Evolutionary conservation across 164 flowering plant genomes (phyloP), one percentile per base, ranked within the genome.

Genomic region (Euptelea pleiosperma): DNA sequence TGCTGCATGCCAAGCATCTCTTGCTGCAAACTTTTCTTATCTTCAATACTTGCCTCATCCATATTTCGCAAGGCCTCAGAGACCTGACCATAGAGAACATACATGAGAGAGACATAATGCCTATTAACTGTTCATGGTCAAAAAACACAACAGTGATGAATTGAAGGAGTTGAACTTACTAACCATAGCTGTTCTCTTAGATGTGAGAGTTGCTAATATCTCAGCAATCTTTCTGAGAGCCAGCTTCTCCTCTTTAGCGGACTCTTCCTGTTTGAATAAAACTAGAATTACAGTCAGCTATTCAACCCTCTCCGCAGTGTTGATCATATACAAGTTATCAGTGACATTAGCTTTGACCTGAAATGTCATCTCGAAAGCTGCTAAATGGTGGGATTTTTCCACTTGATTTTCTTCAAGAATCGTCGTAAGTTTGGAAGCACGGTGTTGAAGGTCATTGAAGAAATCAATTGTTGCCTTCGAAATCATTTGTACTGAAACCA

Each of bases 181-280:
- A n/a, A 88, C 90, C 76, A 82, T 75, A 41, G 75, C 58, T 45
- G 76, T 65, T 71, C 69, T 87, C 64, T 76, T 86, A 22, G 75
- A 55, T 28, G 82, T 84, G 65, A 84, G 52, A 33, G 50, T 62
- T 29, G 75, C 76, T 57, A 87, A 61, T 66, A 83, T 80, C 30
- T 29, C 69, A 30, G 85, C 77, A 69, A 87, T 81, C 57, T 79
- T 78, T 65, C 81, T 80, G 63, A 83, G 58, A 15, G 93, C 89
- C 52, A 64, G 66, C 65, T 81, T 75, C 70, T 91, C 91, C 58
- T 91, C 93, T 65, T 62, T 79, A 8, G 76, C 74, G 64, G 91
- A 82, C 63, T 80, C 81, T 56, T 91, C 93, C 97, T 91, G 79
- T 64, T 34, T 52, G 12, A n/a, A 68, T 51, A 4, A 48, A 63